Percentiles rank a stretch among this genome's conserved stretches.
Evolutionary conservation across 2,329 filamentous ascomycete genomes (phyloP).

Genomic region (Colletotrichum sp.): DNA sequence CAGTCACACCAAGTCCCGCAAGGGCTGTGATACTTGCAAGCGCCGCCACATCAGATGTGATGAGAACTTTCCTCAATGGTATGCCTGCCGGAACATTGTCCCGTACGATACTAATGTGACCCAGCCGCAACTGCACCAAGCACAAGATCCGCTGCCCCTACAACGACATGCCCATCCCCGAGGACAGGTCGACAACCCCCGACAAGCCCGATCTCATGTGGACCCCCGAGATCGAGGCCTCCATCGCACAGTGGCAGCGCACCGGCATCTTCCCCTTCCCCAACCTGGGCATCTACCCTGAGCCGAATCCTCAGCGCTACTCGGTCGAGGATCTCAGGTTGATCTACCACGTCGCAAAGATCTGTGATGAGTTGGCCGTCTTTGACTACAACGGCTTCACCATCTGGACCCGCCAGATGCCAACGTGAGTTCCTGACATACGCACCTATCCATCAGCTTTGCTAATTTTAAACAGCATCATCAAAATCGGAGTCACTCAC

Average conservation of each 20-base stretch:
- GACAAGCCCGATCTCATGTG: constrained; percentile 77
- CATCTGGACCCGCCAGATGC: constrained; percentile 91
- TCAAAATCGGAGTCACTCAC: constrained; percentile 81
- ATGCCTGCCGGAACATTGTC: constrained; percentile 23
- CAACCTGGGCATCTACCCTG: constrained; percentile 77
- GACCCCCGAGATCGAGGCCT: constrained; percentile 83
- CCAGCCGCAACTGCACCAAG: constrained; percentile 95
- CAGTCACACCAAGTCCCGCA: constrained; percentile 98
- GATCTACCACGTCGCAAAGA: constrained; percentile 87
- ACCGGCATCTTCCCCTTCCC: constrained; percentile 88
- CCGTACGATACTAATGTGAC: constrained; percentile 24
- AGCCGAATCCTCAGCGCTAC: constrained; percentile 74
- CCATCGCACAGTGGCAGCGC: constrained; percentile 82
- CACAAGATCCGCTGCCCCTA: constrained; percentile 99
- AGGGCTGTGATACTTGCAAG: constrained; percentile 98
- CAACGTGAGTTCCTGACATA: constrained; percentile 68
- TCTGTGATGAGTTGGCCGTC: constrained; percentile 81
- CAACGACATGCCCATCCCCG: constrained; percentile 80
- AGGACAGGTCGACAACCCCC: constrained; percentile 65
- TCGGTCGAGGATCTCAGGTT: constrained; percentile 82
- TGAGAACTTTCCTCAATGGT: constrained; percentile 98
- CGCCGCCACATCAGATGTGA: constrained; percentile 97
- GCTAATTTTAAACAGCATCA: constrained; percentile 59
- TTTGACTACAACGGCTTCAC: constrained; percentile 84
- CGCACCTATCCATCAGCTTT: not conserved